Base-by-base conservation (phyloP, 345 rosid genomes). In the Rhizophora mangle region DNA sequence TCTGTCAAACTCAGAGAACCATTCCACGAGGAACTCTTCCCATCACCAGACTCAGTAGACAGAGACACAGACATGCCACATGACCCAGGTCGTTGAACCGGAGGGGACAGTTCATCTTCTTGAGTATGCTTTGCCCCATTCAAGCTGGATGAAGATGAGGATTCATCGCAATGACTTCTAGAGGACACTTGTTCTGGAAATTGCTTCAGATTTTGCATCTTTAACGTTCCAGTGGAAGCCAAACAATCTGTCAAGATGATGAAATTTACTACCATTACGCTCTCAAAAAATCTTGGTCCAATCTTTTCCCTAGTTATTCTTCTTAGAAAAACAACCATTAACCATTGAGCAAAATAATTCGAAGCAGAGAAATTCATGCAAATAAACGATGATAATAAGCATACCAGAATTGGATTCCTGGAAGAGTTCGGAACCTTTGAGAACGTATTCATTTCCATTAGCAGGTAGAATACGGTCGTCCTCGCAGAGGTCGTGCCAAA, bases 401-500 rank as follows among this genome's bases (percentile, higher is more conserved):
- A 43, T 52, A 91, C 98, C 98, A 71, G 91, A 76, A 72, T 64
- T 85, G 13, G 92, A 82, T 34, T 89, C 96, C 8, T 87, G 90
- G 51, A 87, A 87, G 20, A 91, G 79, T 85, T 94, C 96, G 22
- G 99, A 94, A 55, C 99, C 99, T 80, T 94, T 94, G 60, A 94
- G 96, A 68, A 95, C 89, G 34, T 92, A 95, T 64, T 95, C 99
- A 76, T 78, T 87, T 65, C 96, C 94, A 78, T 95, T 89, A 58
- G 91, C 90, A 6, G 98, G 99, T 68, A 90, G 76, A 76, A 95
- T 87, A 27, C 89, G 69, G 62, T 95, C 99, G 72, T 95, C 98
- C 73, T 84, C 94, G 32, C 82, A 74, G 6, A 95, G 91, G 67
- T 95, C 99, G 76, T 95, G 97, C 99, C 99, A 95, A 7, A 95